Base-by-base conservation (phyloP, 805 yeast species). In the Wickerhamiella lipophila region DNA sequence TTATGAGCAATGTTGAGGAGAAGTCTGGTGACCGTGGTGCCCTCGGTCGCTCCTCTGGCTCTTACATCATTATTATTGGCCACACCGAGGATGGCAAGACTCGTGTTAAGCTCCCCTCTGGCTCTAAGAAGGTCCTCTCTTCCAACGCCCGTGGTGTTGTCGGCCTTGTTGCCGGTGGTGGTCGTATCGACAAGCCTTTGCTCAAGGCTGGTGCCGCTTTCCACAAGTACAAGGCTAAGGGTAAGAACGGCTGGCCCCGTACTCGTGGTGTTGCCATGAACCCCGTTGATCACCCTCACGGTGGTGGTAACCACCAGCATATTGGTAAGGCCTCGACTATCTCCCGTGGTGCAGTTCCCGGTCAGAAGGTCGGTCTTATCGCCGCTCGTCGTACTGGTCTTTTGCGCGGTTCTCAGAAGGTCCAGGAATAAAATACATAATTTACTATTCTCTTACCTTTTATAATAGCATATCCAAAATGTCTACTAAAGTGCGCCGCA, bases 271-370 rank as follows among this genome's bases (percentile, higher is more conserved):
- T 89, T 72, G 98, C 98, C 73, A 89, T 92, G 98, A 89, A 89
- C 79, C 97, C 97, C 74, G 98, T 89, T 73, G 98, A 89, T 74
- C 98, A 89, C 80, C 98, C 98, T 73, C 98, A 89, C 75, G 98
- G 98, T 85, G 97, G 98, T 89, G 98, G 98, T 89, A 88, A 88
- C 95, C 97, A 89, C 77, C 97, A 89, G 80, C 97, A 89, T 75
- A 89, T 88, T 78, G 97, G 97, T 87, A 89, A 89, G 81, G 96
- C 97, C 68, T 89, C 97, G 66, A 89, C 97, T 68, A 89, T 89
- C 68, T 82, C 95, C 64, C 86, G 97, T 83, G 95, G 95, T 75
- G 96, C 97, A 63, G 97, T 89, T 72, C 78, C 98, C 68, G 98
- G 98, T 85, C 98, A 89, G 80, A 89, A 89, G 94, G 95, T 94